Evolutionary conservation across 2,329 filamentous ascomycete species (phyloP), one percentile per base, ranked within the genome.

Genomic region (Colletotrichum acutatum): DNA sequence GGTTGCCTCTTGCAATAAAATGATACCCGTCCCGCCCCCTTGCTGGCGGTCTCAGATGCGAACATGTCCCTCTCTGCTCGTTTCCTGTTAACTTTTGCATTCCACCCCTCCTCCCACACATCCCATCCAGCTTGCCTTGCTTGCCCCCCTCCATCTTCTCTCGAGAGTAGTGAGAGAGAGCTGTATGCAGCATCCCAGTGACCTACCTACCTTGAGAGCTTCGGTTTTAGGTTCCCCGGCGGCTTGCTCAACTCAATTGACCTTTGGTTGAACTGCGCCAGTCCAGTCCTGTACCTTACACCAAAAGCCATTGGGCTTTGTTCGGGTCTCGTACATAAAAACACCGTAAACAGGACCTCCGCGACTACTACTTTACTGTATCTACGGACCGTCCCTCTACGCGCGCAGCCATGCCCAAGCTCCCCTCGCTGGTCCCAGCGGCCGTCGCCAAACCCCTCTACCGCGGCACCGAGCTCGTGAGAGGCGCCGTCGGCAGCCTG

Each of bases 401-500:
- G 53, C 57, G 68, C 49, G 37, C 42, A 68, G 57, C 26, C 61
- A 75, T 75, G 74, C 74, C 74, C 53, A 75, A 74, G 68, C 59
- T 78, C 74, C 82, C 83, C 52, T 79, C 81, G 49, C 77, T 86
- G 32, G 72, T 75, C 34, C 83, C 84, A 16, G 77, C 80, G 19
- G 75, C 79, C 56, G 73, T 87, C 70, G 80, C 81, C 34, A 78
- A 80, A 71, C 83, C 85, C 30, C 76, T 86, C 22, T 81, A 81
- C 30, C 80, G 79, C 58, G 81, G 83, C 34, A 79, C 82, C 28
- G 84, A 86, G 70, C 73, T 83, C 30, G 74, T 86, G 52, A 84
- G 86, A 62, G 79, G 81, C 28, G 78, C 81, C 22, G 76, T 89
- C 26, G 84, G 86, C 54, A 80, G 83, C 67, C 76, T 86, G 64